A percentile compares a stretch with the other conserved stretches of the same genome.
Evolutionary conservation across 345 rosid species (phyloP).

Genomic region (Durio zibethinus): DNA sequence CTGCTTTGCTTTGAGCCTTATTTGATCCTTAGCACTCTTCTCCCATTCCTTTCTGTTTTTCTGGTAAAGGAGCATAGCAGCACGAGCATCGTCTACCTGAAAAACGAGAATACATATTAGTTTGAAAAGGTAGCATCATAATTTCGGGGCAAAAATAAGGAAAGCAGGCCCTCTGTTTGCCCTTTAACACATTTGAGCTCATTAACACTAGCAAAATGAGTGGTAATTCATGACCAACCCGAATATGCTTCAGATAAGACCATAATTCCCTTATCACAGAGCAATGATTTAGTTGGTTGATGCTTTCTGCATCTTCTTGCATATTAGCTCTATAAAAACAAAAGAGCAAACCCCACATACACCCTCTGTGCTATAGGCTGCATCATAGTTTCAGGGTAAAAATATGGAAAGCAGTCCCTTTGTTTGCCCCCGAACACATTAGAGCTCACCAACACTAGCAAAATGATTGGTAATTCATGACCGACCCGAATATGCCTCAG

Average conservation of each 20-base stretch:
- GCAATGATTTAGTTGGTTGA: background rate
- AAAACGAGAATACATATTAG: constrained; percentile 15
- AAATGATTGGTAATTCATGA: background rate
- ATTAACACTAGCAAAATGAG: background rate
- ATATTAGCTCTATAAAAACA: background rate
- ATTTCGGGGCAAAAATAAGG: background rate
- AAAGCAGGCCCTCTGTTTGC: background rate
- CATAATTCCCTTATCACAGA: background rate
- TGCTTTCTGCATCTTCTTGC: background rate
- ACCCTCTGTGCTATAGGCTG: too few relatives aligned
- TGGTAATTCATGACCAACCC: background rate
- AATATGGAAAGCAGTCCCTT: background rate
- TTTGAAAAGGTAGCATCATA: background rate
- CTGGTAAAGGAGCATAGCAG: constrained; percentile 85
- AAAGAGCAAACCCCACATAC: too few relatives aligned
- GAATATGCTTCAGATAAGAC: background rate
- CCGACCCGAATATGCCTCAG: background rate
- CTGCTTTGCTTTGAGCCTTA: constrained; percentile 51
- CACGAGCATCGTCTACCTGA: constrained; percentile 84
- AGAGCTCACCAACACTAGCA: background rate
- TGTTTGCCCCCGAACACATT: background rate
- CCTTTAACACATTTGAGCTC: background rate
- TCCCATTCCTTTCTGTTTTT: constrained; percentile 76
- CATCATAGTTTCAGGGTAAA: background rate
- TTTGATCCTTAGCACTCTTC: constrained; percentile 55